Base-by-base conservation (phyloP, 2,329 filamentous ascomycete genomes). In the Fusarium poae region DNA sequence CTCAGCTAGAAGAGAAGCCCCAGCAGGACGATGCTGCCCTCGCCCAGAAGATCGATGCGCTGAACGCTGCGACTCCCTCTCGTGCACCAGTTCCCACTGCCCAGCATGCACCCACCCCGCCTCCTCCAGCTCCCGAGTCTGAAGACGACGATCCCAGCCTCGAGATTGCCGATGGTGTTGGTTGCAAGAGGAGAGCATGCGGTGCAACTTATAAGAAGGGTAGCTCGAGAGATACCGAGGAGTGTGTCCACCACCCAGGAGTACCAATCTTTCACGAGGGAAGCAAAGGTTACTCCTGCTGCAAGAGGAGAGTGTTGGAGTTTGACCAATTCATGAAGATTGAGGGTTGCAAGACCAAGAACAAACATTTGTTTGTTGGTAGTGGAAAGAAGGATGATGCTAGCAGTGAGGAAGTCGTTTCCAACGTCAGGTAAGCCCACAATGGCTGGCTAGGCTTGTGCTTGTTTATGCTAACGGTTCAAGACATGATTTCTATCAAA, bases 301-400 rank as follows among this genome's bases (percentile, higher is more conserved):
- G 96, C 83, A 98, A 98, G 87, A 86, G 93, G 74, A 88, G 94
- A 37, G 96, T 99, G 60, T 82, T 99, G 62, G 96, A 99, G 77
- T 99, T 99, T 79, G 94, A 99, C 78, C 91, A 98, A 80, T 99
- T 99, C 81, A 90, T 99, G 90, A 96, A 92, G 80, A 95, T 99
- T 62, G 89, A 92, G 73, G 96, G 96, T 2, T 99, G 96, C 82
- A 89, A 89, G 78, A 94, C 91, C 43, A 96, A 94, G 80, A 83
- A 85, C 43, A 85, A 87, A 63, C 96, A 99, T 83, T 80, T 97
- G 70, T 99, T 97, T 75, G 86, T 98, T 34, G 92, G 92, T 6
- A 91, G 86, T 70, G 92, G 89, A 71, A 88, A 87, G 73, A 92
- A 93, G 80, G 83, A 85, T 34, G 84, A 84, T 68, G 77, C 39